Evolutionary conservation across 176 grass and related monocot genomes (phyloP), one percentile per base, ranked within the genome.

Genomic region (Eleusine coracana): DNA sequence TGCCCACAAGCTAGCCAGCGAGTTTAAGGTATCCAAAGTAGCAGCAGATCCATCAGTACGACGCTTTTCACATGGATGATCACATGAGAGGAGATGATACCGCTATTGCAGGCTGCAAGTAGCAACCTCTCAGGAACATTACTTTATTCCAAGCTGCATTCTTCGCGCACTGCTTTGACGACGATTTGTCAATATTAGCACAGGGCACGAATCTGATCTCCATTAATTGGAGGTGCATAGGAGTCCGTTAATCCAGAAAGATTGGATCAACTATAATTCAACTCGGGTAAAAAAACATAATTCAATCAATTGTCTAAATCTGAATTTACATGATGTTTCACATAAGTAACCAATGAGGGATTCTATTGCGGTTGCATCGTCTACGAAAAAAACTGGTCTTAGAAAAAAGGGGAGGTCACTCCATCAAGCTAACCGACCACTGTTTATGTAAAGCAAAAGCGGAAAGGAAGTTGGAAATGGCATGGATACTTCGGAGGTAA

Each of bases 31-130:
- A 84, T 83, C 89, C 84, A 75, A 80, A 64, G 75, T 5, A 4
- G 17, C 51, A 42, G 37, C 45, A 20, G n/a, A 73, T 58, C 41
- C 29, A 52, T 82, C 82, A 66, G 44, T 25, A 34, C 59, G 73
- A 17, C 39, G 10, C 72, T 42, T 42, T 60, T 46, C 89, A 85
- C 82, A 78, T 88, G 89, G 71, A 68, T 81, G 89, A 73, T 85
- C 77, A 73, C 81, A 84, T 72, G 81, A 85, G 45, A 65, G 41
- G 3, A 3, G 17, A 38, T 68, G 34, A 21, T 13, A 39, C 36
- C 51, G 14, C 54, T 60, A 36, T 59, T 15, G 37, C 74, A 77
- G 37, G 50, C 44, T 25, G 68, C 83, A 73, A 83, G 63, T 68
- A 52, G 81, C 71, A 75, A 52, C 20, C 28, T 66, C 48, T 66